Conservation (phyloP, 495 filamentous ascomycete genomes). For the Rostrohypoxylon terebratum region DNA sequence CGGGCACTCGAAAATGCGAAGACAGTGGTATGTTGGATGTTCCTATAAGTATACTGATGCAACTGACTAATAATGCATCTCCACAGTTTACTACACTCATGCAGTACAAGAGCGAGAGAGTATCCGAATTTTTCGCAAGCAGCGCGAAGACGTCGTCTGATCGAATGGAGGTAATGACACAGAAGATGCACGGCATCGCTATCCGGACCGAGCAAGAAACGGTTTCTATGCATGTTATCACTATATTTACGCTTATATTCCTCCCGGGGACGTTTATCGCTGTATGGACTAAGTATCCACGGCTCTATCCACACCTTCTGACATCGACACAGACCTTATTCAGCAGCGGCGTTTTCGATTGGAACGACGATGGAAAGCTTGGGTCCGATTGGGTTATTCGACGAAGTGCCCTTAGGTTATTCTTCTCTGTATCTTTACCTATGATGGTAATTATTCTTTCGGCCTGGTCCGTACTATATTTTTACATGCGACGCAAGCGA, state of each 20-base stretch:
- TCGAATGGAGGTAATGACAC: constrained; percentile 51
- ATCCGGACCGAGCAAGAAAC: constrained; percentile 50
- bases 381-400: constrained; percentile 40
- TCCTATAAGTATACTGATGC: not conserved
- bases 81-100: constrained; percentile 49
- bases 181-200: constrained; percentile 46
- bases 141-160: constrained; percentile 47
- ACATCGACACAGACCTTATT: constrained; percentile 48
- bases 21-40: constrained; percentile 39
- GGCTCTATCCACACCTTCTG: constrained; percentile 15
- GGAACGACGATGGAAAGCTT: constrained; percentile 36
- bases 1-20: constrained; percentile 46
- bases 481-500: constrained; percentile 32
- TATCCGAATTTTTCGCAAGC: constrained; percentile 47
- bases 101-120: constrained; percentile 48
- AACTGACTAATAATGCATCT: constrained; percentile 5
- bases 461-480: constrained; percentile 34
- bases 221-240: constrained; percentile 58
- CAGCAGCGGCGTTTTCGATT: constrained; percentile 50
- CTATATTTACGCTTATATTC: constrained; percentile 58
- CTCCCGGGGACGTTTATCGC: constrained; percentile 60
- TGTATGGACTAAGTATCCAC: constrained; percentile 41
- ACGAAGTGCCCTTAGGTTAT: constrained; percentile 29
- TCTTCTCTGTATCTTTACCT: constrained; percentile 42
- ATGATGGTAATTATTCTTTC: constrained; percentile 43